These are phyloP conservation scores for Teratosphaeria pseudoeucalypti DNA, from an alignment of 2,329 filamentous ascomycete genomes.

Conservation along the genomic window DNA sequence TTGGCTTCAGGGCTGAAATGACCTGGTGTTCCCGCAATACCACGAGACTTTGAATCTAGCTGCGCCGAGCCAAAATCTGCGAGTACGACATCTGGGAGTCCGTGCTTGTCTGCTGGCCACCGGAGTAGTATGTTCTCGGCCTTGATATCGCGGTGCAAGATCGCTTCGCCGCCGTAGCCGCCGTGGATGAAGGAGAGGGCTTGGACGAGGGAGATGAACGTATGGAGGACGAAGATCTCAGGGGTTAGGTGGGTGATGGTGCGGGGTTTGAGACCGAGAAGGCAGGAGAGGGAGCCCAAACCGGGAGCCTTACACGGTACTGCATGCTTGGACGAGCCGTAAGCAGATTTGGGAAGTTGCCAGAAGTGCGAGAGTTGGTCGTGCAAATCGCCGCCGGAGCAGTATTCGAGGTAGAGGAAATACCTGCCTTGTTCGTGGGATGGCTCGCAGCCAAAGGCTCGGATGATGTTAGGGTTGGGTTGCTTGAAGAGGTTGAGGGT, in stretches of 20 bases:
- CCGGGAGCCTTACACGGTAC: background rate
- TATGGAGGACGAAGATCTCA: constrained; percentile 9
- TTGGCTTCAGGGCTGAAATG: background rate
- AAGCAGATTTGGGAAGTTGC: background rate
- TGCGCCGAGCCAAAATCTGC: constrained; percentile 14
- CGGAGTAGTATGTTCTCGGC: constrained; percentile 13
- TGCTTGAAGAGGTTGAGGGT: background rate
- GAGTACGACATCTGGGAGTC: constrained; percentile 15
- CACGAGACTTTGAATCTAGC: background rate
- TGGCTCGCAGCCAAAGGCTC: background rate
- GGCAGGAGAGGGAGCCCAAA: background rate
- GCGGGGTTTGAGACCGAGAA: background rate
- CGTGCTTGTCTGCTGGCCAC: constrained; percentile 4
- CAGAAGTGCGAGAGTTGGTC: background rate
- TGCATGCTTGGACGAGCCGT: background rate
- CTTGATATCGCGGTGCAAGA: constrained; percentile 19
- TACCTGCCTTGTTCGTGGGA: background rate
- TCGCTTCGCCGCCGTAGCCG: background rate
- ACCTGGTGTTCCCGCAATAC: constrained; percentile 8
- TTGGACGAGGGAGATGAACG: constrained; percentile 13
- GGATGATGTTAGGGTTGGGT: background rate
- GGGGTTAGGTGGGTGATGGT: background rate
- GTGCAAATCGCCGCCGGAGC: background rate
- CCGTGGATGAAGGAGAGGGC: constrained; percentile 15
- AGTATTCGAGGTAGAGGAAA: background rate